These are phyloP conservation scores for Bruguiera sexangula DNA, from an alignment of 345 rosid species.

Conservation along the genomic window DNA sequence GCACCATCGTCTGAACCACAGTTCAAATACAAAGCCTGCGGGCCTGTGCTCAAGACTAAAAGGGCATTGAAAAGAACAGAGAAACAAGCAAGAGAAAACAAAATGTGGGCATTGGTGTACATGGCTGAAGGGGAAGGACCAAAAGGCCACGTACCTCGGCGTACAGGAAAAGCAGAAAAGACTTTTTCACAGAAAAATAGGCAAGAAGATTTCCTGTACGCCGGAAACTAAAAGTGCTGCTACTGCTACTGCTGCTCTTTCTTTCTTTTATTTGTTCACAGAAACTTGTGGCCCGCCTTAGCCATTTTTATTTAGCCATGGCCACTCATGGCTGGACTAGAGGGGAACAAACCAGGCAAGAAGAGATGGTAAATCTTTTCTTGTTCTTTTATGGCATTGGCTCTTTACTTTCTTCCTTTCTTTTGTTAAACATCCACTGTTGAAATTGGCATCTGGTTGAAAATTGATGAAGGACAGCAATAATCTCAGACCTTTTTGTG, in stretches of 20 bases:
- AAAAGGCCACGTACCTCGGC: not conserved
- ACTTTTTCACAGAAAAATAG: not conserved
- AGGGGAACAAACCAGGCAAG: slow-evolving; percentile 15
- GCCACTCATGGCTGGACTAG: slow-evolving; percentile 17
- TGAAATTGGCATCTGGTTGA: slow-evolving; percentile 9
- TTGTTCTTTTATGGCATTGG: not conserved
- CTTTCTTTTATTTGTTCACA: not conserved
- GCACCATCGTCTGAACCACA: slow-evolving; percentile 53
- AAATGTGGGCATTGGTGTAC: slow-evolving; percentile 20
- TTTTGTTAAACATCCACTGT: not conserved
- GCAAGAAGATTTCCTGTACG: slow-evolving; percentile 23
- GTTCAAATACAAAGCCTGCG: slow-evolving; percentile 30
- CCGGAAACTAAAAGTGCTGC: slow-evolving; percentile 8
- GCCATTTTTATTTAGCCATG: slow-evolving; percentile 5
- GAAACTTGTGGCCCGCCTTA: not conserved
- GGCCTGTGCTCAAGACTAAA: slow-evolving; percentile 10
- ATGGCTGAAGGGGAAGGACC: slow-evolving; percentile 27
- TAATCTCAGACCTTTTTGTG: not conserved
- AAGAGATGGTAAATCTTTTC: not conserved
- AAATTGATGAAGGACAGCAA: slow-evolving; percentile 21
- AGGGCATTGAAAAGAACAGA: slow-evolving; percentile 24
- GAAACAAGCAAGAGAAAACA: slow-evolving; percentile 29
- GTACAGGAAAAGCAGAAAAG: slow-evolving; percentile 17
- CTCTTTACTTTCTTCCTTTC: not conserved
- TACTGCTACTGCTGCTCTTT: not conserved